Percentiles rank a stretch among this genome's conserved stretches.
Evolutionary conservation across 495 filamentous ascomycete genomes (phyloP).

Genomic region (Massariosphaeria phaeospora): DNA sequence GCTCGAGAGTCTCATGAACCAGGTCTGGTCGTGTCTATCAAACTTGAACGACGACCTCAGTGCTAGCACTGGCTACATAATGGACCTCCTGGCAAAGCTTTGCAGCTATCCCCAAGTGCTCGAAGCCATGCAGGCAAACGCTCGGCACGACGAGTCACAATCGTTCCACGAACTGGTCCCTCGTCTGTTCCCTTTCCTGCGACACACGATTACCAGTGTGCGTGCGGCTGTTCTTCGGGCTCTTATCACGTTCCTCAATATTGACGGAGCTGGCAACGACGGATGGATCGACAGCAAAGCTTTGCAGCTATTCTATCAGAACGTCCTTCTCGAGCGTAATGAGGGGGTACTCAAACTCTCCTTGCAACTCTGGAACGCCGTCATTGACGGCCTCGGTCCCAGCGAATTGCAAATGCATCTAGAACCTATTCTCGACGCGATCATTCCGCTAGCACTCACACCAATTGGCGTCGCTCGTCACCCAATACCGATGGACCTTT

Average conservation of each 20-base stretch:
- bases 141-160: slow-evolving; percentile 71
- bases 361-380: slow-evolving; percentile 76
- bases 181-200: slow-evolving; percentile 88
- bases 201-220: slow-evolving; percentile 94
- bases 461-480: slow-evolving; percentile 87
- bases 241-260: slow-evolving; percentile 83
- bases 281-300: slow-evolving; percentile 91
- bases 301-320: slow-evolving; percentile 85
- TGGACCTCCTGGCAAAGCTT: slow-evolving; percentile 93
- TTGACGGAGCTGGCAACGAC: slow-evolving; percentile 75
- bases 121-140: slow-evolving; percentile 88
- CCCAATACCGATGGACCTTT: slow-evolving; percentile 82
- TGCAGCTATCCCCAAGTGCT: slow-evolving; percentile 92
- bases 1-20: slow-evolving; percentile 75
- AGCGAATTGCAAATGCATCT: slow-evolving; percentile 40
- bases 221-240: slow-evolving; percentile 89
- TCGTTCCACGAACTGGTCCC: slow-evolving; percentile 91
- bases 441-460: slow-evolving; percentile 75
- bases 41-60: slow-evolving; percentile 93
- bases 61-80: slow-evolving; percentile 93
- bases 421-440: slow-evolving; percentile 62
- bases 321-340: slow-evolving; percentile 87
- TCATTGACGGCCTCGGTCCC: slow-evolving; percentile 57
- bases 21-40: slow-evolving; percentile 95
- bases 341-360: slow-evolving; percentile 73